Percentiles rank a stretch among this genome's conserved stretches.
These are phyloP conservation scores for Mallotus repandus DNA, from an alignment of 441 rosid genomes.

Conservation along the genomic window DNA sequence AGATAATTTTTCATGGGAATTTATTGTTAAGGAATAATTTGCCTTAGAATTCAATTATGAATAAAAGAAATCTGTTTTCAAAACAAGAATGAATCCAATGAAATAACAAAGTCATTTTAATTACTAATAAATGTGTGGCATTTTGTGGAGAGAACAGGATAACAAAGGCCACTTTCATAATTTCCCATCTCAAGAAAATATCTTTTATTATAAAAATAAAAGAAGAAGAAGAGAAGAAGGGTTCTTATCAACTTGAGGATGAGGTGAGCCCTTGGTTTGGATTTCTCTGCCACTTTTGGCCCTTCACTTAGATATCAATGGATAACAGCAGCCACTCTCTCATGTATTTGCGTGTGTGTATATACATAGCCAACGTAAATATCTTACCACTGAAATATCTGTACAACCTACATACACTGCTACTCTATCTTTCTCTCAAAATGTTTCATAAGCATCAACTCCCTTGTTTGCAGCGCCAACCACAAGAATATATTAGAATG, in stretches of 20 bases:
- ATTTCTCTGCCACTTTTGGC: conserved; percentile 37
- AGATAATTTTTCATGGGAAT: too few species aligned
- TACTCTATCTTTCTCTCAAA: conserved; percentile 1
- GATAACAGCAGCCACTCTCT: conserved; percentile 24
- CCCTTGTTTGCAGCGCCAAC: conserved; percentile 53
- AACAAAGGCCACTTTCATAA: not conserved
- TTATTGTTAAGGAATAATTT: too few species aligned
- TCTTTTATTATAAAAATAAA: too few species aligned
- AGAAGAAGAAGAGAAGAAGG: not conserved
- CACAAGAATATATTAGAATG: conserved; percentile 46
- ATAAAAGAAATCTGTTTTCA: too few species aligned
- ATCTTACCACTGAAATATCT: not conserved
- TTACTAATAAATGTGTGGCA: too few species aligned
- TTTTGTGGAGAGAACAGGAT: too few species aligned
- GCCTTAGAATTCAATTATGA: too few species aligned
- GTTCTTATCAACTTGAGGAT: conserved; percentile 32
- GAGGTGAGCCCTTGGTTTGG: conserved; percentile 20
- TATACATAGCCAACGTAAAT: not conserved
- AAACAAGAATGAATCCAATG: too few species aligned
- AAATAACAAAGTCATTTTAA: too few species aligned
- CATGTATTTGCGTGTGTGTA: too few species aligned
- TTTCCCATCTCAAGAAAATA: conserved; percentile 7
- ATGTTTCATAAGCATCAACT: conserved; percentile 23
- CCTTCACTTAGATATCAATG: conserved; percentile 49
- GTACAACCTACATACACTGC: too few species aligned